A percentile compares a stretch with the other conserved stretches of the same genome.
These are phyloP conservation scores for Taiwanofungus camphoratus DNA, from an alignment of 1,284 basidiomycete genomes.

Conservation along the genomic window DNA sequence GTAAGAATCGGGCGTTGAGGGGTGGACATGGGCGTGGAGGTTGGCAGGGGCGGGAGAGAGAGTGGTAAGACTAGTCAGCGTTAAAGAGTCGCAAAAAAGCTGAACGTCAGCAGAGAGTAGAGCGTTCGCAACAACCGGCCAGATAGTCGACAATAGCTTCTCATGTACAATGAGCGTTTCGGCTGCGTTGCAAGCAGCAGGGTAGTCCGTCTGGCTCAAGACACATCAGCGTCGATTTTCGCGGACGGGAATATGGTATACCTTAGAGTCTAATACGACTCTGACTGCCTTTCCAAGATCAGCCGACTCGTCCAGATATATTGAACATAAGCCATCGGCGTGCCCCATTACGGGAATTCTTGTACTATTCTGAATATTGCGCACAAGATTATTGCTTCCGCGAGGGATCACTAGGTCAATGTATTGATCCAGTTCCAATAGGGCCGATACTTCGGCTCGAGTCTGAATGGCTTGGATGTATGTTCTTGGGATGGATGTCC, in stretches of 20 bases:
- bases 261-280: conserved; percentile 90
- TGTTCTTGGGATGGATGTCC: conserved; percentile 67
- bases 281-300: conserved; percentile 74
- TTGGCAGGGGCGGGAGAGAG: conserved; percentile 30
- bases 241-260: conserved; percentile 26
- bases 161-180: conserved; percentile 90
- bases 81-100: conserved; percentile 72
- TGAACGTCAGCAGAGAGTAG: conserved; percentile 69
- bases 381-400: conserved; percentile 89
- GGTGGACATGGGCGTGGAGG: conserved; percentile 42
- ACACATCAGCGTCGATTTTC: conserved; percentile 1
- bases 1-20: conserved; percentile 64
- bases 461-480: conserved; percentile 94
- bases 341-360: conserved; percentile 99
- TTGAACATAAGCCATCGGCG: conserved; percentile 90
- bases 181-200: conserved; percentile 92
- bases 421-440: conserved; percentile 84
- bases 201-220: conserved; percentile 75
- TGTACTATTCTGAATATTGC: conserved; percentile 84
- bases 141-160: conserved; percentile 63
- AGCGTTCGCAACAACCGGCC: conserved; percentile 74
- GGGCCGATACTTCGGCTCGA: conserved; percentile 83
- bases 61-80: conserved; percentile 47
- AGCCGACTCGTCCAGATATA: conserved; percentile 86
- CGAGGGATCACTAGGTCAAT: conserved; percentile 98